Evolutionary conservation across 2,329 filamentous ascomycete species (phyloP), one percentile per base, ranked within the genome.

Genomic region (Penicillium sp.): DNA sequence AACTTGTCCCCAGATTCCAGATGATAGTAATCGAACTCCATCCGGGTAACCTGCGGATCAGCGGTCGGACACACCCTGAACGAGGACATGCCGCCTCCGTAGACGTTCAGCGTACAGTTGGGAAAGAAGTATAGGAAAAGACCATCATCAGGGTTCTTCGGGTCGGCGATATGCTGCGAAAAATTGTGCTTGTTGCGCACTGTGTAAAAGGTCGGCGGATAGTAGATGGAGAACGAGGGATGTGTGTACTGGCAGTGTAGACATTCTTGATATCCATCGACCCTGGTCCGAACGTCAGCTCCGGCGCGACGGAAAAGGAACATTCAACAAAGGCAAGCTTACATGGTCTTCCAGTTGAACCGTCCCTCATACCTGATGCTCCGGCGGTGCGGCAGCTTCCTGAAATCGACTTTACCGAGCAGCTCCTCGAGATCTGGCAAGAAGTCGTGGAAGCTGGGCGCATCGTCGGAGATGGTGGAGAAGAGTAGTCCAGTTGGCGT

Each of bases 331-430:
- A 34, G n/a, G 16, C 2, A 9, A 18, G 18, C 57, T 49, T 63
- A 75, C 77, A 80, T 80, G 0, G 78, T 80, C 59, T 81, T 81
- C 78, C 78, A 81, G 60, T 82, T 82, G 68, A 81, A 81, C 0
- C 72, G 70, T 3, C 79, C 79, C 42, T 77, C 72, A 47, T 81
- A 82, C n/a, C 72, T 73, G 54, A 81, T 77, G 36, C 75, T 77
- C 18, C 74, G 72, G 3, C 77, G 71, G 54, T 80, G 70, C 0
- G 77, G 77, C 2, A 80, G 67, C 46, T 75, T 71, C 3, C 77
- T 79, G 58, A 81, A 82, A 50, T 81, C 76, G 3, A 80, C 77
- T 35, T 64, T 72, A 2, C 68, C 67, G 1, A 80, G 69, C 2
- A 80, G 53, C 2, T 70, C 67, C 52, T 80, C 75, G 0, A 82